Conservation (phyloP, 169 alveolate genomes). For the Babesia gibsoni region DNA sequence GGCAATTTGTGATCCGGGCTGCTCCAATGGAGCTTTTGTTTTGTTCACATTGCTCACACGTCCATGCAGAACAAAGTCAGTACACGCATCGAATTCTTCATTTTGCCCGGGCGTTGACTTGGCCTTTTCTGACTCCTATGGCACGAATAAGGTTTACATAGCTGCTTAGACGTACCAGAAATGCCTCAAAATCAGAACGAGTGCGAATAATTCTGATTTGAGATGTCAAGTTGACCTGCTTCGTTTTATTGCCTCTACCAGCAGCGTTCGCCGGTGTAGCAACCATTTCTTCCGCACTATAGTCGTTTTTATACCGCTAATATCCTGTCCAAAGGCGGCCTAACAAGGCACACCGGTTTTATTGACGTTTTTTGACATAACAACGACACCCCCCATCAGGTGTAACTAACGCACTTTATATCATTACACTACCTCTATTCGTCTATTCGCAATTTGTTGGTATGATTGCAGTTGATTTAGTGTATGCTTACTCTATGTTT, state of each 20-base stretch:
- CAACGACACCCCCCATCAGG: too few relatives aligned
- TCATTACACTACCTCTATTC: too few relatives aligned
- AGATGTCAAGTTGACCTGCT: slow-evolving; percentile 53
- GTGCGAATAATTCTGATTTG: slow-evolving; percentile 39
- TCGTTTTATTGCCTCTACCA: slow-evolving; percentile 23
- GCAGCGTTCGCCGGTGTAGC: slow-evolving; percentile 9
- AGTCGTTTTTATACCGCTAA: too few relatives aligned
- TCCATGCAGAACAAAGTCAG: slow-evolving; percentile 44
- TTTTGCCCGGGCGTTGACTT: slow-evolving; percentile 7
- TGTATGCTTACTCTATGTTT: too few relatives aligned
- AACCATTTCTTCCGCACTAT: slow-evolving; percentile 29
- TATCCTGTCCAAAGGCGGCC: too few relatives aligned
- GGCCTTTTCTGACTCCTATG: slow-evolving; percentile 29
- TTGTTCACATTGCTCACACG: slow-evolving; percentile 28
- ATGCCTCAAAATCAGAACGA: slow-evolving; percentile 46
- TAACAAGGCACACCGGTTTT: too few relatives aligned
- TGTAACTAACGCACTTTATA: too few relatives aligned
- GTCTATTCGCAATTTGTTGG: too few relatives aligned
- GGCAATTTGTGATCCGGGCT: slow-evolving; percentile 11
- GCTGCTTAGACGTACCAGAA: slow-evolving; percentile 17
- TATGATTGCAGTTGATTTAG: too few relatives aligned
- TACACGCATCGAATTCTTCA: slow-evolving; percentile 46
- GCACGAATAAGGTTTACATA: neutral
- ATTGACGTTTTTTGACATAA: too few relatives aligned
- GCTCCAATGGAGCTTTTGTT: slow-evolving; percentile 45